phyloP scores from a whole-genome alignment of 768 basidiomycete genomes.

The Hygrocybe punicea region DNA sequence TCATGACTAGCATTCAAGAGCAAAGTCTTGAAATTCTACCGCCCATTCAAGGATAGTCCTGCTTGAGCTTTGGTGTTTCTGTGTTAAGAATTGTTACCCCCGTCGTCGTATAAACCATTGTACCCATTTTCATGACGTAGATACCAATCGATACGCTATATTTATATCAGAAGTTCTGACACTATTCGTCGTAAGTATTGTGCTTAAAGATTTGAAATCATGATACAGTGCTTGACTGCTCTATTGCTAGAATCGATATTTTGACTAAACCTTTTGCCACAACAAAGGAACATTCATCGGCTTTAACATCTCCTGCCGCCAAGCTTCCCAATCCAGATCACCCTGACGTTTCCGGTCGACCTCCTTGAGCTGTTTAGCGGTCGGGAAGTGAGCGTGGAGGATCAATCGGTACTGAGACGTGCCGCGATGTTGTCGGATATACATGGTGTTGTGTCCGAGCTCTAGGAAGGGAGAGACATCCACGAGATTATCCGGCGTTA shows the following conservation, averaged over 20 bases:
- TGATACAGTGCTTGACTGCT: too few relatives aligned
- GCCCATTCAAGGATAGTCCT: conserved; percentile 14
- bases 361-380: conserved; percentile 40
- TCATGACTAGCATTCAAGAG: conserved; percentile 65
- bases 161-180: too few relatives aligned
- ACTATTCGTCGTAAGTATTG: too few relatives aligned
- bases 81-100: too few relatives aligned
- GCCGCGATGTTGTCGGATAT: conserved; percentile 42
- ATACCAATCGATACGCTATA: too few relatives aligned
- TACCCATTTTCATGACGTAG: too few relatives aligned
- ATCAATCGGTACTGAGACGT: conserved; percentile 46
- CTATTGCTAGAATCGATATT: too few relatives aligned
- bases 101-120: too few relatives aligned
- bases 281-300: too few relatives aligned
- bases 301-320: conserved; percentile 36
- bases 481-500: conserved; percentile 47
- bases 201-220: too few relatives aligned
- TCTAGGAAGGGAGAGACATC: conserved; percentile 49
- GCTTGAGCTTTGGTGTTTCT: too few relatives aligned
- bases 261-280: too few relatives aligned
- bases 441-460: conserved; percentile 42
- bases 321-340: conserved; percentile 42
- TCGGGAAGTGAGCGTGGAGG: conserved; percentile 51
- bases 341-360: conserved; percentile 29
- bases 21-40: conserved; percentile 72